Percentiles rank a stretch among this genome's conserved stretches.
These are phyloP conservation scores for Cicer bijugum DNA, from an alignment of 306 rosid species.

Conservation along the genomic window DNA sequence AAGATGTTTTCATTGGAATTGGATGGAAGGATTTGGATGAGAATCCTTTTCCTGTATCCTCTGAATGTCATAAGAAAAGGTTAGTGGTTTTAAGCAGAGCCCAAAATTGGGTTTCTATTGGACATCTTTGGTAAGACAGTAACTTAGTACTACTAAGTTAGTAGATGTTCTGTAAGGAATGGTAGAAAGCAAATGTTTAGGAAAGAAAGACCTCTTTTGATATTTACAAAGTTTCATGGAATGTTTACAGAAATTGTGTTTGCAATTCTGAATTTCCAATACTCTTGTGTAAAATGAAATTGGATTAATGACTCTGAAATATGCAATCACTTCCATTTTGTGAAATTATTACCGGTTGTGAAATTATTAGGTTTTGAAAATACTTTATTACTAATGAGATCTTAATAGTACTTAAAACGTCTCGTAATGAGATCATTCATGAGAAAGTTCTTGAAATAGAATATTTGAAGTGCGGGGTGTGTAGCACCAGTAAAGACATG, in stretches of 20 bases:
- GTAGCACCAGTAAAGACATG: not conserved
- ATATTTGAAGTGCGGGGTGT: not conserved
- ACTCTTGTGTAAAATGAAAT: not conserved
- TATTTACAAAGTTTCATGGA: not conserved
- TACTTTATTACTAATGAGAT: not conserved
- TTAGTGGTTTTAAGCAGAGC: slow-evolving; percentile 2
- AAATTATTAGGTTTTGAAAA: not conserved
- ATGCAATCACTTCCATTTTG: not conserved
- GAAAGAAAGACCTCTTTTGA: not conserved
- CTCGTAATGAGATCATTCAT: not conserved
- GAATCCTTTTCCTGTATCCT: slow-evolving; percentile 2
- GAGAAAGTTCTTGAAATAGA: slow-evolving; percentile 5
- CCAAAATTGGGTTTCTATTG: not conserved
- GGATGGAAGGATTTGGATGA: not conserved
- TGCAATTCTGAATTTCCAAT: slow-evolving; percentile 7
- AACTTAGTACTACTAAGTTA: too few species aligned
- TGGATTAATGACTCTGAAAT: not conserved
- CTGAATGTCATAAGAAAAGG: slow-evolving; percentile 2
- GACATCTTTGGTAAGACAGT: slow-evolving; percentile 14
- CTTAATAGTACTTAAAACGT: slow-evolving; percentile 4
- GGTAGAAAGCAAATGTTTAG: slow-evolving; percentile 18
- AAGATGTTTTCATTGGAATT: not conserved
- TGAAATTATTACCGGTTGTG: not conserved
- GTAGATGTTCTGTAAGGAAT: slow-evolving; percentile 9
- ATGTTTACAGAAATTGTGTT: slow-evolving; percentile 13